Evolutionary conservation across 306 rosid genomes (phyloP).

Genomic region (Inga leiocalycina): DNA sequence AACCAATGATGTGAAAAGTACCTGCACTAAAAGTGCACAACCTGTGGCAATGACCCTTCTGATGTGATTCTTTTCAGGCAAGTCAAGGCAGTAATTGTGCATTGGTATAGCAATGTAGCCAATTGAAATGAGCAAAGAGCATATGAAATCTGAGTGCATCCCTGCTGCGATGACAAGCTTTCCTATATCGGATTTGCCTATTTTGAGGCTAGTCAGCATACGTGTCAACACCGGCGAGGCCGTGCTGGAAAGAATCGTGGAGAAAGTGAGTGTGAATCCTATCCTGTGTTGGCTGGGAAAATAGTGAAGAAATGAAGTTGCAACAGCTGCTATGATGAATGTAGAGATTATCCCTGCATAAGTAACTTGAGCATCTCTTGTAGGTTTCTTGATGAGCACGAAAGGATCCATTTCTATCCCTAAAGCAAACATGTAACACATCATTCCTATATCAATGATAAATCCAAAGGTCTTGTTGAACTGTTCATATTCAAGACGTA

Average conservation of each 20-base stretch:
- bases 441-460: constrained; percentile 85
- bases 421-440: constrained; percentile 84
- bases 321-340: constrained; percentile 47
- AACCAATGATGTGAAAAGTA: constrained; percentile 54
- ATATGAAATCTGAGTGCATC: constrained; percentile 81
- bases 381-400: constrained; percentile 55
- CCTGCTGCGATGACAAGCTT: constrained; percentile 80
- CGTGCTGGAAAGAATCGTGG: constrained; percentile 70
- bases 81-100: background rate
- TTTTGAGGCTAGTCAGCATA: constrained; percentile 62
- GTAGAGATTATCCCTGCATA: constrained; percentile 68
- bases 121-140: constrained; percentile 65
- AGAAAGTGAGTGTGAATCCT: constrained; percentile 57
- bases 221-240: constrained; percentile 89
- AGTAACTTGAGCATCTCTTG: constrained; percentile 71
- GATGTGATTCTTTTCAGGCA: background rate
- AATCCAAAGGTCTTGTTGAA: constrained; percentile 53
- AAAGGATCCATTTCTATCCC: constrained; percentile 96
- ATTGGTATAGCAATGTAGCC: constrained; percentile 58
- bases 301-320: constrained; percentile 48
- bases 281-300: constrained; percentile 1
- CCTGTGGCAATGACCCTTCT: constrained; percentile 32
- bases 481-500: constrained; percentile 38
- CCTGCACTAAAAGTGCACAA: constrained; percentile 46
- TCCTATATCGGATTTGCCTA: constrained; percentile 93